Base-by-base conservation (phyloP, 129 eudicot genomes). In the Pittosporum tobira region DNA sequence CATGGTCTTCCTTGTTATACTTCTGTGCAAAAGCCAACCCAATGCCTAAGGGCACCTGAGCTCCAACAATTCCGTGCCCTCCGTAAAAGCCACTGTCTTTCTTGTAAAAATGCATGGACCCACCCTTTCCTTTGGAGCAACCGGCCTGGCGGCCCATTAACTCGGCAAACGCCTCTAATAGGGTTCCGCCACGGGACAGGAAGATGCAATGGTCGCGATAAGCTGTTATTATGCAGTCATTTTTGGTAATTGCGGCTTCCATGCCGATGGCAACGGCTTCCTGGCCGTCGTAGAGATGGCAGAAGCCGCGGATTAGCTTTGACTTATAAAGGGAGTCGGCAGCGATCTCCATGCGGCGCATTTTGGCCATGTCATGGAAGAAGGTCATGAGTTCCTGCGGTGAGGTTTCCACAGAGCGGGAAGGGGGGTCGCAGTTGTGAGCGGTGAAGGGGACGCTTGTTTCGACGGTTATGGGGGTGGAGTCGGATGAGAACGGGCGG, bases 311-410 rank as follows among this genome's bases (percentile, higher is more conserved):
- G 69, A 93, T 93, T 0, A 93, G 79, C 21, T 93, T 93, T 0
- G 99, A 75, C 65, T 93, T 93, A 74, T 93, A 93, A 16, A 93
- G 82, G 1, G 99, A 93, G 60, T 93, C 99, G 8, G 96, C 96
- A 9, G 96, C 96, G 71, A 93, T 93, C 75, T 93, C 99, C 96
- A 87, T 87, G 13, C 99, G 94, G 21, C 99, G 99, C 99, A 93
- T 93, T 1, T 67, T 37, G 0, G 96, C 94, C 96, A 87, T 93
- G 64, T 81, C 91, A 12, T 64, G 74, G 78, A 87, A 93, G 79
- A 87, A 87, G 20, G 63, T 67, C 84, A 93, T 82, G 60, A 87
- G 90, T 34, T 93, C 99, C 5, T 52, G 40, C 0, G 96, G 83
- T 4, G 84, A 55, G 25, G 99, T 93, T 1, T 76, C 81, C 15